Conservation (phyloP, 495 filamentous ascomycete species). For the Neurospora sublineolata region DNA sequence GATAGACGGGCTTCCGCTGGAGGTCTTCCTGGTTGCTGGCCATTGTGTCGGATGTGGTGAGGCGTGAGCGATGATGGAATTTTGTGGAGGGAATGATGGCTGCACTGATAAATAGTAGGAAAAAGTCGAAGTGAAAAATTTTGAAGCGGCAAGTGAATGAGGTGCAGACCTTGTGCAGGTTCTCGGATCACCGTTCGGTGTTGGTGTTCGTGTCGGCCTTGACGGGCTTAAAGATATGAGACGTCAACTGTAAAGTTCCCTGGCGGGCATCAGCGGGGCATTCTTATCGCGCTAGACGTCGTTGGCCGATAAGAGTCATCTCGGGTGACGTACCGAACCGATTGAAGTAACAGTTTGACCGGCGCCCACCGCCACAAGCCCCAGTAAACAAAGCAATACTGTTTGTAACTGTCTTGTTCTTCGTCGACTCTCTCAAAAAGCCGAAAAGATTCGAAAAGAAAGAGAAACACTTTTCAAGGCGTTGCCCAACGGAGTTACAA, state of each 20-base stretch:
- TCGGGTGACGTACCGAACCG: neutral
- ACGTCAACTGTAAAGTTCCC: neutral
- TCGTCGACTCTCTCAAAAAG: neutral
- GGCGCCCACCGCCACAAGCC: neutral
- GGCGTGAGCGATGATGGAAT: neutral
- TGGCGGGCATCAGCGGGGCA: constrained; percentile 2
- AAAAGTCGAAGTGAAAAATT: neutral
- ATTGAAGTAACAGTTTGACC: neutral
- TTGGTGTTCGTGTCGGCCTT: neutral
- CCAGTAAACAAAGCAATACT: neutral
- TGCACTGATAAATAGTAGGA: neutral
- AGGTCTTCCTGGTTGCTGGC: constrained; percentile 27
- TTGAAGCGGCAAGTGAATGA: neutral
- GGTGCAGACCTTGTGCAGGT: neutral
- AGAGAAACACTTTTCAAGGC: neutral
- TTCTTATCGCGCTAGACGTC: constrained; percentile 2
- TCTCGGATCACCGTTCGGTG: neutral
- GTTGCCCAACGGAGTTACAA: neutral
- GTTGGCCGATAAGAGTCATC: constrained; percentile 18
- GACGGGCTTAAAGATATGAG: neutral
- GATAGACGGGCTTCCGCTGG: constrained; percentile 36
- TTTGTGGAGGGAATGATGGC: neutral
- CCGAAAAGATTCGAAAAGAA: neutral
- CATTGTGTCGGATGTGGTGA: constrained; percentile 7
- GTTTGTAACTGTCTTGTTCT: neutral